Base-by-base conservation (phyloP, 306 rosid genomes). In the Trifolium dubium region DNA sequence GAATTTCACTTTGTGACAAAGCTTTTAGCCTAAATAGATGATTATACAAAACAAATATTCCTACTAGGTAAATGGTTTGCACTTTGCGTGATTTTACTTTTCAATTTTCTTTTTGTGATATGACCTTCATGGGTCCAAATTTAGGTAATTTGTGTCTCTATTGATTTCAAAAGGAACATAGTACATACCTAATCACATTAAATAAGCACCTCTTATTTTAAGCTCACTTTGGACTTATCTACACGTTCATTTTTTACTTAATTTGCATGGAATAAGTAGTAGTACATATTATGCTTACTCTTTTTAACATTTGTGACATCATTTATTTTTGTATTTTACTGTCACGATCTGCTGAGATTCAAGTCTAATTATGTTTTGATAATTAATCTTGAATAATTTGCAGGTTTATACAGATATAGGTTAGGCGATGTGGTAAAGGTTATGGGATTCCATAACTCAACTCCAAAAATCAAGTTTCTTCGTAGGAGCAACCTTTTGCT, bases 361-460 rank as follows among this genome's bases (percentile, higher is more conserved):
- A 35, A 35, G 23, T 23, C 23, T 23, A 23, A 23, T 23, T 35
- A 35, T 34, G 37, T 34, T 9, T 0, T 12, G 17, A 47, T 47
- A 1, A 47, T 47, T 47, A 47, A 10, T 3, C 32, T 58, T 79
- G 58, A 51, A 9, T 9, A 30, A 67, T 82, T 64, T 78, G 47
- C 92, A 95, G 99, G 99, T 30, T 67, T 95, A 39, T 95, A 95
- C 56, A 71, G 99, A 18, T 95, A 95, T 56, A 84, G 84, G 70
- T 76, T 95, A 2, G 99, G 99, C n/a, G 99, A 95, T 59, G 85
- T 84, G 0, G 97, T 95, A 15, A 87, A 86, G 85, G 91, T 95
- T 4, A 74, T 62, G 62, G 93, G 99, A 5, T 92, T 95, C 84
- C 87, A 87, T 67, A 92, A 92, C 85, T 82, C 88, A 23, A 80